These are phyloP conservation scores for Petunia axillaris DNA, from an alignment of 257 asterid species.

Conservation along the genomic window DNA sequence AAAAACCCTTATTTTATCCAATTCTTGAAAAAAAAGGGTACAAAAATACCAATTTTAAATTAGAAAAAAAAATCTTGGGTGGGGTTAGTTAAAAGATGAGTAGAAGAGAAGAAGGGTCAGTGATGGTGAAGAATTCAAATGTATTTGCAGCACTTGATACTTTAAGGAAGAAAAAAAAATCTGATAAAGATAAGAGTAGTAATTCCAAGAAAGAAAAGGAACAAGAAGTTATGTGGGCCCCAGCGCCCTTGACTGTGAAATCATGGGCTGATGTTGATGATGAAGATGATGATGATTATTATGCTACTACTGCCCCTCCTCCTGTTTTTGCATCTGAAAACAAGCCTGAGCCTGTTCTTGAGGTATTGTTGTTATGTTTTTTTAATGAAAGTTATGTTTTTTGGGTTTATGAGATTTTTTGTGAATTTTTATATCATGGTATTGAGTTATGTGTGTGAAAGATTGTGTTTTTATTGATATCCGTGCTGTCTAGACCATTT, in stretches of 20 bases:
- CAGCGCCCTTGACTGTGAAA: slow-evolving; percentile 65
- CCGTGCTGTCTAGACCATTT: too few species aligned
- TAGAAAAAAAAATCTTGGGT: not conserved
- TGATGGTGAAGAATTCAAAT: slow-evolving; percentile 57
- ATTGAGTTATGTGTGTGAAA: not conserved
- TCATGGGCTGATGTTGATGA: slow-evolving; percentile 89
- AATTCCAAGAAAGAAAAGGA: slow-evolving; percentile 49
- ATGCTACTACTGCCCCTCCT: slow-evolving; percentile 83
- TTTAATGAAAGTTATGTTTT: not conserved
- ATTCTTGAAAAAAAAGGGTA: not conserved
- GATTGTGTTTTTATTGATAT: not conserved
- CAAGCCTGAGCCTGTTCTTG: slow-evolving; percentile 48
- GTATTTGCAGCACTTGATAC: slow-evolving; percentile 82
- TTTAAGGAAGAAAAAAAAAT: slow-evolving; percentile 73
- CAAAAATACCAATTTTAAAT: not conserved
- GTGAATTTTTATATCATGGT: not conserved
- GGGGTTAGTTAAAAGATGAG: not conserved
- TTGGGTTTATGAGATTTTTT: not conserved
- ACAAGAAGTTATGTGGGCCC: slow-evolving; percentile 66
- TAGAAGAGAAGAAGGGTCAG: slow-evolving; percentile 67
- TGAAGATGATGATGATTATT: slow-evolving; percentile 78
- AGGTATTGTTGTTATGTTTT: slow-evolving; percentile 43
- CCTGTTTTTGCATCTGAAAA: slow-evolving; percentile 48
- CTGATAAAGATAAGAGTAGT: slow-evolving; percentile 54
- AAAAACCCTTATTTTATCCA: not conserved